Evolutionary conservation across 768 basidiomycete genomes (phyloP), one percentile per base, ranked within the genome.

Genomic region (Cystofilobasidium ferigula): DNA sequence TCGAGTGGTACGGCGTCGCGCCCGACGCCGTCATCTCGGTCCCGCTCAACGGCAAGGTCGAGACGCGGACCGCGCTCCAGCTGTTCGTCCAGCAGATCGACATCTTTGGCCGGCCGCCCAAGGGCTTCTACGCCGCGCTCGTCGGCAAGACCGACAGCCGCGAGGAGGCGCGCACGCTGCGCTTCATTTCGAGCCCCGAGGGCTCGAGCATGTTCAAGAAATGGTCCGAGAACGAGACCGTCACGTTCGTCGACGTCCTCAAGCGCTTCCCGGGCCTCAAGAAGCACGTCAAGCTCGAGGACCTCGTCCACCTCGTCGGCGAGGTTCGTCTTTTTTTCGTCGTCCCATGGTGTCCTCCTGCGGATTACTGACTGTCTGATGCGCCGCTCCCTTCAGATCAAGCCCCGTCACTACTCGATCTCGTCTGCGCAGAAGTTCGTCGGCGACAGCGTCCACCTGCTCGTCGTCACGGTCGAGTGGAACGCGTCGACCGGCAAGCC

Each of bases 401-500:
- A 95, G 77, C 93, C 94, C 4, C 82, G 95, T 69, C 95, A 98
- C 77, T 99, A 99, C 77, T 94, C 90, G 76, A 99, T 99, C 73
- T 94, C 95, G 26, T 91, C 88, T 70, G 84, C 91, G 38, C 94
- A 98, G 77, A 88, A 87, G 72, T 92, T 88, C 63, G 93, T 98
- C 20, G 95, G 95, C 6, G 83, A 98, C 74, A 83, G 88, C 64
- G 92, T 99, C 10, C 94, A 99, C 76, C 79, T 99, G 34, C 79
- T 99, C 65, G 87, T 99, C 68, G 95, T 99, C 40, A 93, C 91
- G 1, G 93, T 98, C 38, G 92, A 97, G 68, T 99, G 95, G 95
- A 73, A 68, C 57, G 40, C 67, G 7, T 54, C 67, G 40, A 36
- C 56, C 43, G 61, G 0, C 36, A 69, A 93, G 93, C 89, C 57